phyloP scores from a whole-genome alignment of 768 basidiomycete species.

The Tricholoma saponaceum region DNA sequence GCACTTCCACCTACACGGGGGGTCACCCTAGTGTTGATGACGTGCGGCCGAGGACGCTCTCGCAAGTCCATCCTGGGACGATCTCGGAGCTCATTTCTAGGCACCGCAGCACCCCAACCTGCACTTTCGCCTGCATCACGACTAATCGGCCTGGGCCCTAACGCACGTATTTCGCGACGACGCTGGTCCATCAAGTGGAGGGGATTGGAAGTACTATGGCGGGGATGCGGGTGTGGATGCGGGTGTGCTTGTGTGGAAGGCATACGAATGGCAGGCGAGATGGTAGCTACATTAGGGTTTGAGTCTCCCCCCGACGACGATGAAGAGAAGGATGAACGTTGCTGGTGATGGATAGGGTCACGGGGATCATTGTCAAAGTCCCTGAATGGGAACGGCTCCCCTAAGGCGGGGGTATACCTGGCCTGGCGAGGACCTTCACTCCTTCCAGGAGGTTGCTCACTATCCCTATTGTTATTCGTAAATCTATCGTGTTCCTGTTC shows the following conservation, averaged over 20 bases:
- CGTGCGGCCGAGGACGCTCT: background rate
- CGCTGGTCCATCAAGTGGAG: background rate
- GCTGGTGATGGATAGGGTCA: background rate
- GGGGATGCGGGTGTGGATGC: background rate
- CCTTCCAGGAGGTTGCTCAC: background rate
- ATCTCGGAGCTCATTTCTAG: background rate
- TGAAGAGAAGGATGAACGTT: background rate
- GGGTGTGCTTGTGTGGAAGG: background rate
- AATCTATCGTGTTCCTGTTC: background rate
- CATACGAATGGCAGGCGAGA: background rate
- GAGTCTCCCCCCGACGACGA: background rate
- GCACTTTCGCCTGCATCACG: background rate
- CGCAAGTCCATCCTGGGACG: background rate
- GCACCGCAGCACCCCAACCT: background rate
- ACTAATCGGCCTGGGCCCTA: background rate
- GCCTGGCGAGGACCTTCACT: background rate
- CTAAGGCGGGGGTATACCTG: background rate
- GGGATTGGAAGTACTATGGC: background rate
- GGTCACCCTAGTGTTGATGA: background rate
- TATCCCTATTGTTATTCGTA: background rate
- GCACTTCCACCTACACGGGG: background rate
- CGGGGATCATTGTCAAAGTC: background rate
- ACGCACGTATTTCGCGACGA: background rate
- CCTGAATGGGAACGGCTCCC: background rate
- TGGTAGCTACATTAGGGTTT: background rate